Conservation (phyloP, 768 basidiomycete genomes). For the Trametes sanguinea region DNA sequence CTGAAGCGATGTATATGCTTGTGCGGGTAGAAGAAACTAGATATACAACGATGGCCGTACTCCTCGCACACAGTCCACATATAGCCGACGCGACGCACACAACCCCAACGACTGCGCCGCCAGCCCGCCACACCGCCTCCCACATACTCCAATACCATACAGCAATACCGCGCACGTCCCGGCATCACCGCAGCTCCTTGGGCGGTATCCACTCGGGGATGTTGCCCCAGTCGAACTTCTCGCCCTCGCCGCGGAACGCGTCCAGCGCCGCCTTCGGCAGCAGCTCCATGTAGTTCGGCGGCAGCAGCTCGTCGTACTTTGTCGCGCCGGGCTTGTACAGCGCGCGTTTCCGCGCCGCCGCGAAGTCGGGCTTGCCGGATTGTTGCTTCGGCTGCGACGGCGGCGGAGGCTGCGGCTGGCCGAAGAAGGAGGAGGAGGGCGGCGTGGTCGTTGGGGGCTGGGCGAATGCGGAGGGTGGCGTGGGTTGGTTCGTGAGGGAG, state of each 20-base stretch:
- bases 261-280: slow-evolving; percentile 52
- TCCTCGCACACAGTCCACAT: too few species aligned
- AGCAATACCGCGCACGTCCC: not conserved
- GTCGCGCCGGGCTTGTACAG: slow-evolving; percentile 49
- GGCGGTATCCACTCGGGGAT: slow-evolving; percentile 80
- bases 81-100: too few species aligned
- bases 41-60: too few species aligned
- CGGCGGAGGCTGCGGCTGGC: slow-evolving; percentile 3
- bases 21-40: too few species aligned
- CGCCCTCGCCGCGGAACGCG: slow-evolving; percentile 47
- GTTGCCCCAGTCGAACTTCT: slow-evolving; percentile 67
- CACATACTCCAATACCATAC: not conserved
- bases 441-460: not conserved
- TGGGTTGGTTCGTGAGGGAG: slow-evolving; percentile 20
- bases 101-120: too few species aligned
- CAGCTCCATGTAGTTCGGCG: slow-evolving; percentile 56
- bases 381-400: slow-evolving; percentile 17
- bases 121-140: too few species aligned
- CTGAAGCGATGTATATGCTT: too few species aligned
- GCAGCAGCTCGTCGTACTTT: slow-evolving; percentile 58
- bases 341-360: slow-evolving; percentile 30
- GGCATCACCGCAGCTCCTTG: slow-evolving; percentile 42
- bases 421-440: slow-evolving; percentile 11
- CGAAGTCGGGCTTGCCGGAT: slow-evolving; percentile 37
- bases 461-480: not conserved